These are phyloP conservation scores for Cystofilobasidium macerans DNA, from an alignment of 768 basidiomycete genomes.

Conservation along the genomic window DNA sequence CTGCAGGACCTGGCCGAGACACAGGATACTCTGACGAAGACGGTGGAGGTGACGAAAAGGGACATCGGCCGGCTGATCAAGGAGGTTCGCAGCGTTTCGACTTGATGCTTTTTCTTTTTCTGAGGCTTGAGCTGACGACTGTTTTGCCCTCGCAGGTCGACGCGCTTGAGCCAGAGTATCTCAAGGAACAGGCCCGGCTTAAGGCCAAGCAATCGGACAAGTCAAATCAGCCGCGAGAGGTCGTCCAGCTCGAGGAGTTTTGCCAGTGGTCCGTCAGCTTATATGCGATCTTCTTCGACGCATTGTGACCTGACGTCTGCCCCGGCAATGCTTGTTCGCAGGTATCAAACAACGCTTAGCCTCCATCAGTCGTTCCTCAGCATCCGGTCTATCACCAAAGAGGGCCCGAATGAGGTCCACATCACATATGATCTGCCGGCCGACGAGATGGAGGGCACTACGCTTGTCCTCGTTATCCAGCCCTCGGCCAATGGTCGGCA, in stretches of 20 bases:
- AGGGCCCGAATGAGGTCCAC: slow-evolving; percentile 65
- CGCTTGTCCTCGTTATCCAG: slow-evolving; percentile 11
- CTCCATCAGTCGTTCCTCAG: slow-evolving; percentile 55
- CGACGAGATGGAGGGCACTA: not conserved
- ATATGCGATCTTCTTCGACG: not conserved
- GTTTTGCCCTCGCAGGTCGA: slow-evolving; percentile 29
- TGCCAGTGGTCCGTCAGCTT: slow-evolving; percentile 43
- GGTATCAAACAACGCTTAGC: slow-evolving; percentile 59
- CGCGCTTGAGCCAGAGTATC: slow-evolving; percentile 37
- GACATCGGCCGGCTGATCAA: slow-evolving; percentile 39
- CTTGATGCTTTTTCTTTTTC: not conserved
- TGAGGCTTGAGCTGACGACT: not conserved
- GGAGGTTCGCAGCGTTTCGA: slow-evolving; percentile 29
- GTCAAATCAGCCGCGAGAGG: slow-evolving; percentile 1
- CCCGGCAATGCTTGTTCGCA: slow-evolving; percentile 37
- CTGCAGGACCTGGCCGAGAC: slow-evolving; percentile 67
- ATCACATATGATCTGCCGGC: slow-evolving; percentile 48
- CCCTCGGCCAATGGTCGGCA: not conserved
- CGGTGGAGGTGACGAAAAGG: slow-evolving; percentile 46
- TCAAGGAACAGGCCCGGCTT: slow-evolving; percentile 51
- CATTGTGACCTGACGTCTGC: not conserved
- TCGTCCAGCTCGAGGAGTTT: slow-evolving; percentile 13
- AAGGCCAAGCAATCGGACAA: slow-evolving; percentile 47
- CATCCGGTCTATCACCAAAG: slow-evolving; percentile 50
- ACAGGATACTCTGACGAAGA: slow-evolving; percentile 40